These are phyloP conservation scores for Dactylis glomerata DNA, from an alignment of 176 grass and related monocot genomes.

Conservation along the genomic window DNA sequence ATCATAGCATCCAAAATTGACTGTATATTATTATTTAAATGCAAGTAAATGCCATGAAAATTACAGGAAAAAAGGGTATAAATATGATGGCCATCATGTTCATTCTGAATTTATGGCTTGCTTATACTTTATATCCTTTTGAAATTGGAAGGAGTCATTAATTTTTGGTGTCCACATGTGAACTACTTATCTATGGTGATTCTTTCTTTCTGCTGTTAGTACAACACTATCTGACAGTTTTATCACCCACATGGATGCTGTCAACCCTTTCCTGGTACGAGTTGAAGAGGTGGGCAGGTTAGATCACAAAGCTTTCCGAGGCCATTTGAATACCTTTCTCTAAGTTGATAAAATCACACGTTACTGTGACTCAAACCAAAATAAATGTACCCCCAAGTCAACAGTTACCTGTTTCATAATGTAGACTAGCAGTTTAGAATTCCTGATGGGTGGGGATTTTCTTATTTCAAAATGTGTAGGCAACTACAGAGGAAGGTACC, in stretches of 20 bases:
- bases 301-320: background rate
- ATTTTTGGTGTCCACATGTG: background rate
- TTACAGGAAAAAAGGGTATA: too few relatives aligned
- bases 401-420: background rate
- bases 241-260: background rate
- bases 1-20: too few relatives aligned
- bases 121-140: background rate
- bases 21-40: too few relatives aligned
- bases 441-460: background rate
- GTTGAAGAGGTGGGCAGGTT: slow-evolving; percentile 22
- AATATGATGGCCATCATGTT: too few relatives aligned
- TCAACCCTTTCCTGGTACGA: slow-evolving; percentile 19
- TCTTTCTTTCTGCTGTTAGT: background rate
- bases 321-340: background rate
- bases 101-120: background rate
- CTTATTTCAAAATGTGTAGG: background rate
- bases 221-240: slow-evolving; percentile 4
- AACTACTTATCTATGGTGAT: background rate
- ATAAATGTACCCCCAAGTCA: background rate
- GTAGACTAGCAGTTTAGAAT: background rate
- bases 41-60: too few relatives aligned
- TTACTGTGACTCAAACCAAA: background rate
- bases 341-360: background rate
- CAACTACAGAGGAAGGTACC: background rate
- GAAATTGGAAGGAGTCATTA: background rate